phyloP scores from a whole-genome alignment of 768 basidiomycete genomes.

The Neoboletus subvelutipes region DNA sequence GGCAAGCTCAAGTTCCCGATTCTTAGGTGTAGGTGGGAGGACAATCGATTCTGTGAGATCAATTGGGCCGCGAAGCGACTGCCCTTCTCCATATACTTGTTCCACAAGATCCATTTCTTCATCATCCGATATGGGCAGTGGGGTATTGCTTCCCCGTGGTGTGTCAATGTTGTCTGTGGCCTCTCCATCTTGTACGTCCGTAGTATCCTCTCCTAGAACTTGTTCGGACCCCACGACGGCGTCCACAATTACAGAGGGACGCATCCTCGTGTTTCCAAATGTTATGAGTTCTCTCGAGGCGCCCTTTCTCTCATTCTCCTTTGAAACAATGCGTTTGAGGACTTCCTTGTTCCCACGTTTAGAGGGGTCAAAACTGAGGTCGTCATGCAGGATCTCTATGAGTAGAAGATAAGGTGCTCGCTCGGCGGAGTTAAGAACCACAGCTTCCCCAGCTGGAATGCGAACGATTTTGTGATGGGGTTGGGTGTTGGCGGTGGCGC shows the following conservation, averaged over 20 bases:
- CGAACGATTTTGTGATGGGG: slow-evolving; percentile 95
- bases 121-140: slow-evolving; percentile 42
- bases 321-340: slow-evolving; percentile 70
- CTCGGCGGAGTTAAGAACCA: slow-evolving; percentile 97
- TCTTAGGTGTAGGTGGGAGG: slow-evolving; percentile 78
- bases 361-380: slow-evolving; percentile 88
- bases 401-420: slow-evolving; percentile 90
- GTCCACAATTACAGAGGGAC: slow-evolving; percentile 20
- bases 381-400: slow-evolving; percentile 86
- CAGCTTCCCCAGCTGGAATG: slow-evolving; percentile 96
- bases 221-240: slow-evolving; percentile 31
- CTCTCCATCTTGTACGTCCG: slow-evolving; percentile 24
- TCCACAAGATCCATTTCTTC: slow-evolving; percentile 98
- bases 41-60: slow-evolving; percentile 85
- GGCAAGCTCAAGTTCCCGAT: slow-evolving; percentile 83
- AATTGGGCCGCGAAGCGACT: slow-evolving; percentile 69
- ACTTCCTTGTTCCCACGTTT: slow-evolving; percentile 85
- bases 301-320: slow-evolving; percentile 61
- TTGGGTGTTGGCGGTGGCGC: slow-evolving; percentile 37
- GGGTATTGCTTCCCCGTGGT: slow-evolving; percentile 21
- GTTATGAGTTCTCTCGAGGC: slow-evolving; percentile 55
- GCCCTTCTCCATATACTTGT: slow-evolving; percentile 83
- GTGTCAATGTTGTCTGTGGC: slow-evolving; percentile 12
- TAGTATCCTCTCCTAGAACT: slow-evolving; percentile 29
- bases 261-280: slow-evolving; percentile 34